phyloP scores from a whole-genome alignment of 805 yeast species.

The Spathaspora sp. region DNA sequence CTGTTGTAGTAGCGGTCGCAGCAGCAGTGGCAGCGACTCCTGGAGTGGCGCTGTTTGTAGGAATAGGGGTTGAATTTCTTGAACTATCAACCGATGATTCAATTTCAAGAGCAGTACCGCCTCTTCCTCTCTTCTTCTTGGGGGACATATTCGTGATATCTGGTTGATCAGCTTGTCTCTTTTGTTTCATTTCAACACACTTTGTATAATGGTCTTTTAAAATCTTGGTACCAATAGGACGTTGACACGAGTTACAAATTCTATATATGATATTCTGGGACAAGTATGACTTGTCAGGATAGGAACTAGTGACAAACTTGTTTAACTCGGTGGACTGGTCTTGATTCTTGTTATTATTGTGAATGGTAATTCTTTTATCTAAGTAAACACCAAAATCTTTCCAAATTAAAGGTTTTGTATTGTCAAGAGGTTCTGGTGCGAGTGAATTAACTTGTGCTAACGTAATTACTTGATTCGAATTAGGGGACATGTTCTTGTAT shows the following conservation, averaged over 20 bases:
- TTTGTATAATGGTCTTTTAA: constrained; percentile 26
- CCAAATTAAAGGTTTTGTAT: constrained; percentile 34
- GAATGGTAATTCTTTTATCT: constrained; percentile 32
- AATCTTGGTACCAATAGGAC: constrained; percentile 39
- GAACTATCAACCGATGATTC: constrained; percentile 41
- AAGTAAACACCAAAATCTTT: constrained; percentile 42
- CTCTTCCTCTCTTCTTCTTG: constrained; percentile 5
- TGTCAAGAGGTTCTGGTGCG: constrained; percentile 10
- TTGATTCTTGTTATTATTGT: background rate
- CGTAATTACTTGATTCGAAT: constrained; percentile 15
- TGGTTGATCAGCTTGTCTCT: constrained; percentile 17
- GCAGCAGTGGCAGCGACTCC: constrained; percentile 2
- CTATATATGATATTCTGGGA: constrained; percentile 33
- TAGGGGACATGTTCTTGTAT: constrained; percentile 8
- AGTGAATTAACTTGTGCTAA: constrained; percentile 24
- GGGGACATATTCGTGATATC: constrained; percentile 8
- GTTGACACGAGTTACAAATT: constrained; percentile 34
- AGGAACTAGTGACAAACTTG: constrained; percentile 17
- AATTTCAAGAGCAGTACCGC: constrained; percentile 17
- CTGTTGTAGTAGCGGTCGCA: constrained; percentile 1
- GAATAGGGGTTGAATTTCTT: constrained; percentile 35
- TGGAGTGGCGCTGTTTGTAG: constrained; percentile 7
- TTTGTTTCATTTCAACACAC: constrained; percentile 40
- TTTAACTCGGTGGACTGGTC: constrained; percentile 7
- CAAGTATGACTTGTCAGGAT: constrained; percentile 24